Percentiles rank a stretch among this genome's conserved stretches.
Evolutionary conservation across 805 yeast species (phyloP).

Genomic region (Ogataea corticis): DNA sequence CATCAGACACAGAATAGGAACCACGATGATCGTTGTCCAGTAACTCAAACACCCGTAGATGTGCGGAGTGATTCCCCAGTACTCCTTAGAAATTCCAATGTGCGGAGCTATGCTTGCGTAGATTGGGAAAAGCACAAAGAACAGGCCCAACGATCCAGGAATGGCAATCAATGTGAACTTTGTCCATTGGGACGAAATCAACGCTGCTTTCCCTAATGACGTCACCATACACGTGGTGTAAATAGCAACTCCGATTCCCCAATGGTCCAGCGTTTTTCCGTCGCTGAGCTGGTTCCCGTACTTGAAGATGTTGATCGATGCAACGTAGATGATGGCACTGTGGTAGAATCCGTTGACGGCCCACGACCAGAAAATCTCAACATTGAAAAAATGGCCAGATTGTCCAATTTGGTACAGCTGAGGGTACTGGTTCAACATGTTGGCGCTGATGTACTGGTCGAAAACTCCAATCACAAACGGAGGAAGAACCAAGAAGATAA

Average conservation of each 20-base stretch:
- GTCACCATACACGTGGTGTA: conserved; percentile 87
- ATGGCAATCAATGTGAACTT: conserved; percentile 88
- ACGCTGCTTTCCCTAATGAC: conserved; percentile 92
- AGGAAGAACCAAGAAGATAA: conserved; percentile 90
- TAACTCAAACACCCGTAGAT: conserved; percentile 76
- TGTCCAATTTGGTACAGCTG: conserved; percentile 91
- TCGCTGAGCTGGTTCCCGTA: conserved; percentile 63
- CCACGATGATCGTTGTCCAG: conserved; percentile 79
- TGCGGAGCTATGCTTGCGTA: conserved; percentile 85
- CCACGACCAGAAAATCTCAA: conserved; percentile 96
- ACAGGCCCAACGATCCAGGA: conserved; percentile 86
- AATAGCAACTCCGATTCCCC: conserved; percentile 93
- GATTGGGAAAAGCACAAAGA: conserved; percentile 85
- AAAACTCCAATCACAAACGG: conserved; percentile 96
- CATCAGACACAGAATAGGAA: conserved; percentile 74
- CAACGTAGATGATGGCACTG: conserved; percentile 78
- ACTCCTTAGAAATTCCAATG: conserved; percentile 79
- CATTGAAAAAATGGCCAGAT: conserved; percentile 83
- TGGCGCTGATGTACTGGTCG: conserved; percentile 92
- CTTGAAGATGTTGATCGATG: conserved; percentile 65
- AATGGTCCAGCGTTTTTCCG: conserved; percentile 80
- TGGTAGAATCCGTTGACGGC: conserved; percentile 93
- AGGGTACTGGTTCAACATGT: conserved; percentile 88
- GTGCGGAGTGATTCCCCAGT: conserved; percentile 73
- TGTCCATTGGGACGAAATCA: conserved; percentile 92